A percentile compares a stretch with the other conserved stretches of the same genome.
phyloP scores from a whole-genome alignment of 148 eudicot species.

The Heliamphora exappendiculata region DNA sequence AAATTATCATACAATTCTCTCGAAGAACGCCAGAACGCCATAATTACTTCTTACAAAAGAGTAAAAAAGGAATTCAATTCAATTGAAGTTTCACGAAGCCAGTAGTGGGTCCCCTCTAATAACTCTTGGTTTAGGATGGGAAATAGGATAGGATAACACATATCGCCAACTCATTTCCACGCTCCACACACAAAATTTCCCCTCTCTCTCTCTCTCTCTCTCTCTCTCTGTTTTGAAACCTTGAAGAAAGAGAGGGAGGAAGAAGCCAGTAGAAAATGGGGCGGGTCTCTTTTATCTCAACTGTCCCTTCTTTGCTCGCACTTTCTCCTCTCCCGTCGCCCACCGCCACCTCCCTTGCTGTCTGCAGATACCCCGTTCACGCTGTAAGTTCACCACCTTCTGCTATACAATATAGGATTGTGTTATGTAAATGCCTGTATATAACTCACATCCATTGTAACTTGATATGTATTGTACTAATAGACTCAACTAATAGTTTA shows the following conservation, averaged over 20 bases:
- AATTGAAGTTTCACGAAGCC: neutral
- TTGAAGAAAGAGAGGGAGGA: neutral
- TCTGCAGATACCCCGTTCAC: constrained; percentile 23
- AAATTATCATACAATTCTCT: too few species aligned
- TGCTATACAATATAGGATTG: neutral
- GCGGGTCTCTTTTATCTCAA: constrained; percentile 55
- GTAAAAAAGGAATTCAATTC: neutral
- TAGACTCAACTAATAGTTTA: too few species aligned
- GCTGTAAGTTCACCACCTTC: constrained; percentile 27
- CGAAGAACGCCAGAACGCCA: too few species aligned
- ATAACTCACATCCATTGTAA: too few species aligned
- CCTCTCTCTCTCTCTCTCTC: neutral
- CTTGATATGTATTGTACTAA: too few species aligned
- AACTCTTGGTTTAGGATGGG: neutral
- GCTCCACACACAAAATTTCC: neutral
- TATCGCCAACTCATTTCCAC: neutral
- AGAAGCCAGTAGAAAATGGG: constrained; percentile 17
- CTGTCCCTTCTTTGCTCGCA: constrained; percentile 45
- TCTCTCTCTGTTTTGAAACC: neutral
- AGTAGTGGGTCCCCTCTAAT: neutral
- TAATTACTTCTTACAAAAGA: too few species aligned
- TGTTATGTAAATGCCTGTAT: neutral
- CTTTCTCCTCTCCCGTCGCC: constrained; percentile 29
- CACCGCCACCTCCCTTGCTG: constrained; percentile 16
- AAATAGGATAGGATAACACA: constrained; percentile 6